Conservation (phyloP, 208 protist species). For the Ichthyophonus hoferi region DNA sequence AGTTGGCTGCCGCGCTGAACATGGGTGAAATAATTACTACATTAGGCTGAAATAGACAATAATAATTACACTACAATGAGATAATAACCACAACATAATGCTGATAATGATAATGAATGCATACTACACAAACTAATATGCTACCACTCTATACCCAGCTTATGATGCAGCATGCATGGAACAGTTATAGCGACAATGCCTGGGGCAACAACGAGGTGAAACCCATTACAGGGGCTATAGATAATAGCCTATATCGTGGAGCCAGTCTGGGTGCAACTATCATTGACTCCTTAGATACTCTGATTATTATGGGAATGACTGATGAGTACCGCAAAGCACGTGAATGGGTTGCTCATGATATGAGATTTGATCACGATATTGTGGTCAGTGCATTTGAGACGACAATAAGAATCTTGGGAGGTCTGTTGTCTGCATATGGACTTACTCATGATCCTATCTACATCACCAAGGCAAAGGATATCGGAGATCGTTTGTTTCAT, state of each 20-base stretch:
- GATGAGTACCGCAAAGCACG: slow-evolving; percentile 6
- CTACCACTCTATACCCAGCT: too few relatives aligned
- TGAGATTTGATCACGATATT: neutral
- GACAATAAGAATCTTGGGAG: slow-evolving; percentile 59
- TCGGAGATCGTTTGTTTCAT: slow-evolving; percentile 39
- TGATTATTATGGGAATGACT: slow-evolving; percentile 49
- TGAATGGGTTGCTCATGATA: neutral
- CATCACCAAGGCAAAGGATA: slow-evolving; percentile 43
- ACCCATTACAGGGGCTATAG: neutral
- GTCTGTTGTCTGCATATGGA: slow-evolving; percentile 45
- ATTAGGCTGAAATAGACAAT: too few relatives aligned
- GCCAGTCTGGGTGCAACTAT: slow-evolving; percentile 47
- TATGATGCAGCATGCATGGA: slow-evolving; percentile 46
- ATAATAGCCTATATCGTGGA: slow-evolving; percentile 27
- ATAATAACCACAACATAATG: too few relatives aligned
- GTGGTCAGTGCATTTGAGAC: slow-evolving; percentile 57
- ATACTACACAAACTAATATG: too few relatives aligned
- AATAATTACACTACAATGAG: too few relatives aligned
- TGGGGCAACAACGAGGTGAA: slow-evolving; percentile 51
- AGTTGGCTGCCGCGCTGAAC: too few relatives aligned
- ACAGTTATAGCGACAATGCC: slow-evolving; percentile 37
- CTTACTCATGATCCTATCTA: slow-evolving; percentile 39
- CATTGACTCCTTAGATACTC: slow-evolving; percentile 54
- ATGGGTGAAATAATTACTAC: too few relatives aligned
- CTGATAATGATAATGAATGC: too few relatives aligned